phyloP scores from a whole-genome alignment of 1,284 basidiomycete species.

The Exobasidium cylindrosporum region DNA sequence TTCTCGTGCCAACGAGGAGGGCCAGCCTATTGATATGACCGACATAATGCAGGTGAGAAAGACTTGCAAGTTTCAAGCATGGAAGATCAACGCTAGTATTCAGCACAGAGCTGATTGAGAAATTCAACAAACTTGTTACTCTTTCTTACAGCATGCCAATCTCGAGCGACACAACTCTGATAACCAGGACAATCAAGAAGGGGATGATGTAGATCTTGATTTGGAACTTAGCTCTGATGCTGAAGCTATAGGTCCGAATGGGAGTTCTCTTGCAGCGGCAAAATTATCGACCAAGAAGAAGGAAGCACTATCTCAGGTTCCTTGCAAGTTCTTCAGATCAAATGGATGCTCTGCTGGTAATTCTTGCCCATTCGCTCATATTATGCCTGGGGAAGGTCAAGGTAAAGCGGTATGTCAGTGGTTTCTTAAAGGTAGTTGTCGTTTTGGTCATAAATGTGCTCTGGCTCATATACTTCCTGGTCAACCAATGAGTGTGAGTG shows the following conservation, averaged over 20 bases:
- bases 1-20: too few relatives aligned
- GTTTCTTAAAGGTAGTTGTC: slow-evolving; percentile 85
- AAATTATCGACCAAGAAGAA: slow-evolving; percentile 54
- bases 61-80: too few relatives aligned
- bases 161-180: neutral
- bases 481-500: slow-evolving; percentile 63
- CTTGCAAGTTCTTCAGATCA: slow-evolving; percentile 96
- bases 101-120: too few relatives aligned
- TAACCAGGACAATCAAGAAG: neutral
- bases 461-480: slow-evolving; percentile 85
- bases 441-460: slow-evolving; percentile 90
- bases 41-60: too few relatives aligned
- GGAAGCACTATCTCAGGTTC: slow-evolving; percentile 88
- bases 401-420: slow-evolving; percentile 86
- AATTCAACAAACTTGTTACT: neutral
- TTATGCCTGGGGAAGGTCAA: slow-evolving; percentile 54
- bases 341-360: slow-evolving; percentile 75
- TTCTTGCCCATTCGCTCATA: slow-evolving; percentile 92
- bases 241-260: neutral
- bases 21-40: too few relatives aligned
- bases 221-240: neutral
- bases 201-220: neutral
- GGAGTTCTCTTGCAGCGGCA: slow-evolving; percentile 14
- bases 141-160: too few relatives aligned
- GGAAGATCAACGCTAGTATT: too few relatives aligned